Base-by-base conservation (phyloP, 2,329 filamentous ascomycete genomes). In the Microsporum ferrugineum region DNA sequence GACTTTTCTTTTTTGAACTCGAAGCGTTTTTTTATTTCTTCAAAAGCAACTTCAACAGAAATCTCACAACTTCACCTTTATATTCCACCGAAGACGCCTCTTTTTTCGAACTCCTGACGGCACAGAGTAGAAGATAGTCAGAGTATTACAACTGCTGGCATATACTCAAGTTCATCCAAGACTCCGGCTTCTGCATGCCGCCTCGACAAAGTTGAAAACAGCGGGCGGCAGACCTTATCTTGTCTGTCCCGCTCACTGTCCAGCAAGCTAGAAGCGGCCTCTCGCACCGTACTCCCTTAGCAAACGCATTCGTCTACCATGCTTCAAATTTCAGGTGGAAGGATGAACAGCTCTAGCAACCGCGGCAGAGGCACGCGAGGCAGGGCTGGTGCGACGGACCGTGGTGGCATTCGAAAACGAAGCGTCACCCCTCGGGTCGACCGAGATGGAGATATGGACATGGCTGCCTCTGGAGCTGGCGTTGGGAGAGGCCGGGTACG, bases 361-460 rank as follows among this genome's bases (percentile, higher is more conserved):
- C 67, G 70, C 53, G 74, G 69, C 63, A 41, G 58, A 45, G 68
- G 66, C 43, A 63, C 68, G 51, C 67, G 70, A 53, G 65, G 69
- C 60, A 59, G 61, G 23, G 60, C 63, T n/a, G 60, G 60, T 29
- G 61, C 60, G 5, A 56, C 71, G 58, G 71, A 74, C 63, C 75
- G 79, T 63, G 79, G 79, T 60, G 79, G 79, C 39, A 80, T 82
- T 60, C 75, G 78, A 64, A 82, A 82, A 72, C 75, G 77, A 63
- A 73, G 72, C 59, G 70, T 69, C 57, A 68, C 73, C 23, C 69
- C 71, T 57, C 75, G 78, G 62, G 71, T 80, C 59, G 83, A 86
- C 69, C 79, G 78, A 67, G 84, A 86, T 75, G 84, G 84, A 38
- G 84, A 86, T 69, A 70, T 85, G 63, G 75, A 79, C 51, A 86